Conservation (phyloP, 768 basidiomycete genomes). For the Pilatotrama ljubarskyi region DNA sequence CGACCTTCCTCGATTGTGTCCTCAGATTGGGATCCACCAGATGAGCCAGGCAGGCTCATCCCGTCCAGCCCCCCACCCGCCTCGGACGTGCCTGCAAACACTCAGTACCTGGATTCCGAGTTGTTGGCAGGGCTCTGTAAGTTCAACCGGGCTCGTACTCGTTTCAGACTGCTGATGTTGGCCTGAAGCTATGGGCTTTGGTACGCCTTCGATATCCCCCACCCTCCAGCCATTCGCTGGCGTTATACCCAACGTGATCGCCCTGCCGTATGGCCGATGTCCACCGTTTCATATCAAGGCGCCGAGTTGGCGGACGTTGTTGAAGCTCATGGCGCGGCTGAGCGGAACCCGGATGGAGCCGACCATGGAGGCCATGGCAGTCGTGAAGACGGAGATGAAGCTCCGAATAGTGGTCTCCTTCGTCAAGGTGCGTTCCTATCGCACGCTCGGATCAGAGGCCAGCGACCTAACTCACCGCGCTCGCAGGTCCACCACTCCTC, state of each 20-base stretch:
- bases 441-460: too few relatives aligned
- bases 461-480: not conserved
- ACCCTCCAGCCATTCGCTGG: conserved; percentile 48
- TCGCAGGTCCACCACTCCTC: conserved; percentile 58
- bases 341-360: conserved; percentile 72
- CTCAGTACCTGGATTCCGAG: conserved; percentile 28
- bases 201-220: conserved; percentile 53
- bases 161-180: not conserved
- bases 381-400: conserved; percentile 53
- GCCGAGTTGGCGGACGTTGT: conserved; percentile 69
- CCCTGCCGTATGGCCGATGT: conserved; percentile 66
- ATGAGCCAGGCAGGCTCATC: not conserved
- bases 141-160: conserved; percentile 33
- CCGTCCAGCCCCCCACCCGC: not conserved
- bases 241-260: conserved; percentile 71
- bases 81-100: conserved; percentile 7
- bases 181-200: conserved; percentile 65
- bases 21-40: not conserved
- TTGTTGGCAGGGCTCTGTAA: conserved; percentile 47
- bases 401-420: conserved; percentile 80
- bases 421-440: conserved; percentile 60
- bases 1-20: conserved; percentile 2
- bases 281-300: conserved; percentile 74
- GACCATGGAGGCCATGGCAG: conserved; percentile 63
- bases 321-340: conserved; percentile 74